Evolutionary conservation across 2,329 filamentous ascomycete species (phyloP).

Genomic region (Colletotrichum theobromicola): DNA sequence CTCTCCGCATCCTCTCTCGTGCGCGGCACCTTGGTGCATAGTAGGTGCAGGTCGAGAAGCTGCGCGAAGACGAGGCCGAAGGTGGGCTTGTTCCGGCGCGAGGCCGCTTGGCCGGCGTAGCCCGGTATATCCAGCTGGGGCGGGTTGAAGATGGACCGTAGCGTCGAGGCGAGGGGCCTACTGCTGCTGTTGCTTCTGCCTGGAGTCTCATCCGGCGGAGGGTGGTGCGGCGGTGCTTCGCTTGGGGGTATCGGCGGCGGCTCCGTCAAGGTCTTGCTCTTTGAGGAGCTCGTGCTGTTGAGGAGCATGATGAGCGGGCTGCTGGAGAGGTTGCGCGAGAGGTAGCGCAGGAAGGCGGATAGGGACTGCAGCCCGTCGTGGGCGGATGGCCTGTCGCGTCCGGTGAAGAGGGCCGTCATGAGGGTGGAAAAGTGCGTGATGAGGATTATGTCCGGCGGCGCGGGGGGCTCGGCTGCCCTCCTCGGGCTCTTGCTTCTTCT

Average conservation of each 20-base stretch:
- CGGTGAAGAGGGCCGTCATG: conserved; percentile 57
- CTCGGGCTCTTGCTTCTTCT: not conserved
- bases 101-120: conserved; percentile 23
- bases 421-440: conserved; percentile 60
- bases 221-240: not conserved
- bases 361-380: conserved; percentile 56
- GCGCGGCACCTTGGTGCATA: conserved; percentile 52
- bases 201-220: not conserved
- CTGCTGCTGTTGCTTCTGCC: not conserved
- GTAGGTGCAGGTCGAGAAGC: conserved; percentile 59
- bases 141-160: conserved; percentile 56
- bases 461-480: not conserved
- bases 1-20: conserved; percentile 43
- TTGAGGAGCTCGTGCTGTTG: conserved; percentile 50
- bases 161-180: conserved; percentile 44
- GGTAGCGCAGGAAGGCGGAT: conserved; percentile 47
- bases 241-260: not conserved
- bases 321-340: conserved; percentile 45
- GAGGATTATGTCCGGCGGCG: conserved; percentile 53
- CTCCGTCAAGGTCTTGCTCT: not conserved
- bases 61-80: conserved; percentile 62
- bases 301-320: conserved; percentile 59
- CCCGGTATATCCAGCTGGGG: conserved; percentile 26
- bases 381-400: conserved; percentile 49
- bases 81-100: conserved; percentile 48